These are phyloP conservation scores for Phyllosticta citrichinensis DNA, from an alignment of 2,329 filamentous ascomycete genomes.

Conservation along the genomic window DNA sequence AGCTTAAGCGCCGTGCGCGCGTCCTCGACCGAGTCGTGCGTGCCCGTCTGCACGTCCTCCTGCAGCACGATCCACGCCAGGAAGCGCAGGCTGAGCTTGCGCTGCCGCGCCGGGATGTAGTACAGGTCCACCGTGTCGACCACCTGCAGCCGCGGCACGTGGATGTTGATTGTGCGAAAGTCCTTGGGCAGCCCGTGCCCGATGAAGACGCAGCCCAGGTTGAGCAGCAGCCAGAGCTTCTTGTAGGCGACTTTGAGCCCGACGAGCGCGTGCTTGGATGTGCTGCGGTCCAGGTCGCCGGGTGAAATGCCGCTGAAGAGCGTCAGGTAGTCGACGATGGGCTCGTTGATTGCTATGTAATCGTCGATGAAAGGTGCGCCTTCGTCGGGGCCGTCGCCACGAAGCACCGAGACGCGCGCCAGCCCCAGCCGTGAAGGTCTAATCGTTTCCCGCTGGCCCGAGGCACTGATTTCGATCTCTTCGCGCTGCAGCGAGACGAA, in stretches of 20 bases:
- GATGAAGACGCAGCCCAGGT: constrained; percentile 86
- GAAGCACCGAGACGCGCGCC: constrained; percentile 83
- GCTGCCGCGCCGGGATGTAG: constrained; percentile 66
- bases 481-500: constrained; percentile 89
- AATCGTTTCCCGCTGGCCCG: constrained; percentile 85
- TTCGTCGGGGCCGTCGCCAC: constrained; percentile 67
- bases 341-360: constrained; percentile 85
- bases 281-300: constrained; percentile 69
- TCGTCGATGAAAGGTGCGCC: constrained; percentile 91
- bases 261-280: constrained; percentile 74
- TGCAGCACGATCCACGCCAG: constrained; percentile 84
- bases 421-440: constrained; percentile 83
- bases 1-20: constrained; percentile 82
- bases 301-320: constrained; percentile 85
- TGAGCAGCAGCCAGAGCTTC: constrained; percentile 92
- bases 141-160: constrained; percentile 80
- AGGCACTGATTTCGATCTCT: constrained; percentile 92
- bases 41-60: constrained; percentile 86
- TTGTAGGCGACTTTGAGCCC: constrained; percentile 90
- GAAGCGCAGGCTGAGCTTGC: constrained; percentile 86
- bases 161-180: constrained; percentile 96
- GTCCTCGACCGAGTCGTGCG: constrained; percentile 93
- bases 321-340: constrained; percentile 90
- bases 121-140: constrained; percentile 93
- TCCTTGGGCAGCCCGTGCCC: constrained; percentile 91